Conservation (phyloP, 202 grass and related monocot genomes). For the Setaria italica region DNA sequence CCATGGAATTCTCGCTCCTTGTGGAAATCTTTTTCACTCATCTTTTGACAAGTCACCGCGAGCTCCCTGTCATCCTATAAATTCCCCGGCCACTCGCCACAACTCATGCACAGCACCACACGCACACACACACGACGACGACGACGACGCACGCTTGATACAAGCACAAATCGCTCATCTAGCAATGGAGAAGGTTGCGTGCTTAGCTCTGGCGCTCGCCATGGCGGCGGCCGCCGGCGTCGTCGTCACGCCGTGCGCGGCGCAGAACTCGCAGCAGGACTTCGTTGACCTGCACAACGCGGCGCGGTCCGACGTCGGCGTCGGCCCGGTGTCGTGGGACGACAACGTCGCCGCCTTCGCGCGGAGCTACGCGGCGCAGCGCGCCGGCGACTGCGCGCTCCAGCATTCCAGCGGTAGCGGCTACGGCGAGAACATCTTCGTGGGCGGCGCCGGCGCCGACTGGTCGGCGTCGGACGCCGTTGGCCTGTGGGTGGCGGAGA, state of each 20-base stretch:
- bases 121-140: too few species aligned
- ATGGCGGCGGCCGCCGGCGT: background rate
- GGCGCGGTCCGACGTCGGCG: slow-evolving; percentile 39
- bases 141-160: too few species aligned
- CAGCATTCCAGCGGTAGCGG: slow-evolving; percentile 14
- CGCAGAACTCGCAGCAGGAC: slow-evolving; percentile 58
- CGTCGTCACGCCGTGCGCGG: slow-evolving; percentile 18
- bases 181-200: too few species aligned
- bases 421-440: background rate
- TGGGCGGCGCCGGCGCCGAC: too few species aligned
- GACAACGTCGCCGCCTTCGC: slow-evolving; percentile 46
- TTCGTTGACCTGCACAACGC: slow-evolving; percentile 61
- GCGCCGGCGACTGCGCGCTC: slow-evolving; percentile 41
- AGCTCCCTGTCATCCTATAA: too few species aligned
- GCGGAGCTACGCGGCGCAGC: slow-evolving; percentile 43
- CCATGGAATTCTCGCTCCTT: too few species aligned
- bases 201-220: too few species aligned
- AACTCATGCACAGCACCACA: too few species aligned
- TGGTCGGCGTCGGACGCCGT: background rate
- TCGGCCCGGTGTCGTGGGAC: slow-evolving; percentile 60
- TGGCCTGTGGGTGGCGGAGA: slow-evolving; percentile 41
- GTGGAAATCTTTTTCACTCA: too few species aligned
- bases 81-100: too few species aligned
- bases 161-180: too few species aligned
- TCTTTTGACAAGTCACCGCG: too few species aligned